Evolutionary conservation across 2,329 filamentous ascomycete species (phyloP).

Genomic region (Dactylellina drechsleri): DNA sequence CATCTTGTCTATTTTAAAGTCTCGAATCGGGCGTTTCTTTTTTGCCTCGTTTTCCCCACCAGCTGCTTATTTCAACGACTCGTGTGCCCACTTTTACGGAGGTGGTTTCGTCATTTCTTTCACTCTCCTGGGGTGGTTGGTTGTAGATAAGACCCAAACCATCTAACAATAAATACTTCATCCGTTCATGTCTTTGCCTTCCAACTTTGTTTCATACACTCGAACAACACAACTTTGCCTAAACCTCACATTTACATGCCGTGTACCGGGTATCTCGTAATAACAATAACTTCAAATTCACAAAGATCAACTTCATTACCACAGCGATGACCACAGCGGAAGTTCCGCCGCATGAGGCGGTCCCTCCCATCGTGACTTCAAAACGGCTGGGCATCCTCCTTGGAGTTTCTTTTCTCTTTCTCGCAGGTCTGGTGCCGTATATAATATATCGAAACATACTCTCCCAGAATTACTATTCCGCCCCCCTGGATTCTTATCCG

Average conservation of each 20-base stretch:
- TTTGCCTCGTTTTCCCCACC: not conserved
- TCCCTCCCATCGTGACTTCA: slow-evolving; percentile 10
- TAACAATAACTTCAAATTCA: slow-evolving; percentile 1
- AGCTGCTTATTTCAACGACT: slow-evolving; percentile 50
- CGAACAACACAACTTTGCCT: slow-evolving; percentile 31
- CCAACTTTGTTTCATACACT: slow-evolving; percentile 2
- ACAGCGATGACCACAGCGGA: slow-evolving; percentile 33
- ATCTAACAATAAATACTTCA: slow-evolving; percentile 7
- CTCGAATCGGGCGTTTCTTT: slow-evolving; percentile 13
- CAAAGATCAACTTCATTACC: not conserved
- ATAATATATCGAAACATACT: slow-evolving; percentile 49
- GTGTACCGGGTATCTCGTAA: not conserved
- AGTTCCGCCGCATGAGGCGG: slow-evolving; percentile 22
- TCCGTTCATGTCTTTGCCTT: not conserved
- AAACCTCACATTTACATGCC: slow-evolving; percentile 15
- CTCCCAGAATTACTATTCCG: slow-evolving; percentile 31
- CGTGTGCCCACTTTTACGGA: slow-evolving; percentile 26
- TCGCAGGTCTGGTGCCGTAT: slow-evolving; percentile 39
- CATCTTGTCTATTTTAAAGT: slow-evolving; percentile 28
- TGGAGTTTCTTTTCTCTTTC: slow-evolving; percentile 26
- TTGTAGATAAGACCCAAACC: slow-evolving; percentile 2
- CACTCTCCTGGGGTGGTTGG: not conserved
- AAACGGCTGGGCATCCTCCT: slow-evolving; percentile 30
- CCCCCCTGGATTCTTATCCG: slow-evolving; percentile 39
- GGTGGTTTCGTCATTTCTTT: not conserved